These are phyloP conservation scores for Eucalyptus decipiens DNA, from an alignment of 345 rosid genomes.

Conservation along the genomic window DNA sequence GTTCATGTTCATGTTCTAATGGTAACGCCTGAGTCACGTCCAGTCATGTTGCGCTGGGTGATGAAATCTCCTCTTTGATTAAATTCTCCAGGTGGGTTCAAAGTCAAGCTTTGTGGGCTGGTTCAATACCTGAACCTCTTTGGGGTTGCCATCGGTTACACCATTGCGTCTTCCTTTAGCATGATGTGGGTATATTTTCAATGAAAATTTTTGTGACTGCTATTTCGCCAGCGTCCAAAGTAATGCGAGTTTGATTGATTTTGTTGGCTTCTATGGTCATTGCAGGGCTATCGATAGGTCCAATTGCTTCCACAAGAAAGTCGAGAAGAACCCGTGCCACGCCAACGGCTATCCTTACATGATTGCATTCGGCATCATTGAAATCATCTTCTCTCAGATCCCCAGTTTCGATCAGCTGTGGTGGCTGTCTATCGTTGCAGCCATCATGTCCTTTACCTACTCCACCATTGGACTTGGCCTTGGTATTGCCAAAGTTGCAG, in stretches of 20 bases:
- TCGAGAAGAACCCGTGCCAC: slow-evolving; percentile 26
- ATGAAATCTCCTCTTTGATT: no score
- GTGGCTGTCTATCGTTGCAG: slow-evolving; percentile 38
- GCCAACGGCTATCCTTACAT: slow-evolving; percentile 32
- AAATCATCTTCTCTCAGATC: slow-evolving; percentile 30
- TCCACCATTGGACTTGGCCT: slow-evolving; percentile 32
- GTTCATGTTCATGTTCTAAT: no score
- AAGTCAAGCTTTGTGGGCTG: no score
- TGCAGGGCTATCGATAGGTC: slow-evolving; percentile 44
- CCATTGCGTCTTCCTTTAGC: no score
- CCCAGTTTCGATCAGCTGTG: slow-evolving; percentile 31
- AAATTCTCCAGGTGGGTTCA: no score
- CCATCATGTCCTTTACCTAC: slow-evolving; percentile 38
- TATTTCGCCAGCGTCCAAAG: no score
- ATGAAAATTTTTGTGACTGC: no score
- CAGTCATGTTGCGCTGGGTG: no score
- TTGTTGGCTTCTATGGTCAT: neutral
- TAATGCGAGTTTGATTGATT: neutral
- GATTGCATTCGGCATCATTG: slow-evolving; percentile 34
- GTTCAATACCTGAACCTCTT: no score
- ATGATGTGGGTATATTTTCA: no score
- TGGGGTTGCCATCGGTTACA: no score
- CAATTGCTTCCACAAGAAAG: slow-evolving; percentile 40
- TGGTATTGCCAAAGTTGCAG: slow-evolving; percentile 22
- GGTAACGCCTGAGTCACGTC: no score